A percentile compares a stretch with the other conserved stretches of the same genome.
These are phyloP conservation scores for Microdochium trichocladiopsis DNA, from an alignment of 2,329 filamentous ascomycete genomes.

Conservation along the genomic window DNA sequence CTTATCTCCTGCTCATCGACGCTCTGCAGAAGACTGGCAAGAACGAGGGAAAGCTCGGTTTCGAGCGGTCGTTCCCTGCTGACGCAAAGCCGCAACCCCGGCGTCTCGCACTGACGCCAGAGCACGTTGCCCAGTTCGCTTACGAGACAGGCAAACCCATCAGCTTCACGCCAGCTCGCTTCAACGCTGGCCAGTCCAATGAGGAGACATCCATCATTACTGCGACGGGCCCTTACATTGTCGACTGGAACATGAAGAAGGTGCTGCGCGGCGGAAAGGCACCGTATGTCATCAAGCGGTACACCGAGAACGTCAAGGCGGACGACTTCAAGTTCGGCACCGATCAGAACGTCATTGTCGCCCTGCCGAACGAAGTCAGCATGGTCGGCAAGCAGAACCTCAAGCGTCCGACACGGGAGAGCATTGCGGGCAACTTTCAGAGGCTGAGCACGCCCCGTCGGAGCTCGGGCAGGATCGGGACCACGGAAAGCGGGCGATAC, in stretches of 20 bases:
- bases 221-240: conserved; percentile 90
- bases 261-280: conserved; percentile 74
- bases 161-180: conserved; percentile 83
- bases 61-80: conserved; percentile 87
- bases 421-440: conserved; percentile 63
- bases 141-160: conserved; percentile 87
- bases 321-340: conserved; percentile 98
- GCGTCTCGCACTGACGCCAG: conserved; percentile 79
- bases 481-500: conserved; percentile 51
- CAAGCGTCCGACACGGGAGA: conserved; percentile 85
- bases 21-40: conserved; percentile 86
- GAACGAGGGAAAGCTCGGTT: conserved; percentile 96
- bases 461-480: conserved; percentile 44
- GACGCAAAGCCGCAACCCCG: conserved; percentile 90
- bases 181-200: conserved; percentile 79
- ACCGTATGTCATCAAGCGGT: conserved; percentile 94
- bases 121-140: conserved; percentile 94
- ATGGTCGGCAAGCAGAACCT: conserved; percentile 88
- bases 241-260: conserved; percentile 95
- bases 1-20: conserved; percentile 91
- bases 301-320: conserved; percentile 90
- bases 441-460: conserved; percentile 41
- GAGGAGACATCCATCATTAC: conserved; percentile 94
- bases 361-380: conserved; percentile 93
- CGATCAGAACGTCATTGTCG: conserved; percentile 97